A percentile compares a stretch with the other conserved stretches of the same genome.
Evolutionary conservation across 2,329 filamentous ascomycete species (phyloP).

Genomic region (Periconia sp.): DNA sequence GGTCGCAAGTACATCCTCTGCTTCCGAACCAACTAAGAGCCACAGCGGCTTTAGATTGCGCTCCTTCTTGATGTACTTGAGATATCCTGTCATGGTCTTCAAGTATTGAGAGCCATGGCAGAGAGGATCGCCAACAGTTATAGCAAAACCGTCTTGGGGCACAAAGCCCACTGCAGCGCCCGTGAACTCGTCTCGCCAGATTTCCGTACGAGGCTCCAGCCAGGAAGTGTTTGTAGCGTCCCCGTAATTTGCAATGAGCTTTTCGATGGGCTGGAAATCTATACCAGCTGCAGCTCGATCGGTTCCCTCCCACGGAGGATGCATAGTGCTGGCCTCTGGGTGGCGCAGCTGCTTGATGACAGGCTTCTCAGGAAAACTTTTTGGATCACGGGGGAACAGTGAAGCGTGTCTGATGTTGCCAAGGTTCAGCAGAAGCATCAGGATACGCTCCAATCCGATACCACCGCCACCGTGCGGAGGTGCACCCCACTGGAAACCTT

Average conservation of each 20-base stretch:
- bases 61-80: constrained; percentile 76
- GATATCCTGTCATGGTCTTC: constrained; percentile 74
- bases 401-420: constrained; percentile 90
- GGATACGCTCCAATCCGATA: constrained; percentile 85
- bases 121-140: constrained; percentile 85
- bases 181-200: constrained; percentile 81
- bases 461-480: constrained; percentile 90
- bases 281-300: constrained; percentile 54
- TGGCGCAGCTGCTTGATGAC: constrained; percentile 73
- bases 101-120: constrained; percentile 80
- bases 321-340: constrained; percentile 83
- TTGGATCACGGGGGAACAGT: constrained; percentile 86
- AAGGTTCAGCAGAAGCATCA: constrained; percentile 84
- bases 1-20: constrained; percentile 79
- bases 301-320: constrained; percentile 67
- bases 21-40: constrained; percentile 81
- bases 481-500: constrained; percentile 85
- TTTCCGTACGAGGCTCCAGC: constrained; percentile 85
- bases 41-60: constrained; percentile 79
- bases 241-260: constrained; percentile 93
- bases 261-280: constrained; percentile 75
- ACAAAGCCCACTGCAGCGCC: constrained; percentile 88
- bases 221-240: constrained; percentile 94
- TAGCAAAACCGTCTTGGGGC: constrained; percentile 75
- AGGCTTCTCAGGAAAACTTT: constrained; percentile 77